Percentiles rank a stretch among this genome's conserved stretches.
These are phyloP conservation scores for Fusarium gaditjirri DNA, from an alignment of 2,329 filamentous ascomycete genomes.

Conservation along the genomic window DNA sequence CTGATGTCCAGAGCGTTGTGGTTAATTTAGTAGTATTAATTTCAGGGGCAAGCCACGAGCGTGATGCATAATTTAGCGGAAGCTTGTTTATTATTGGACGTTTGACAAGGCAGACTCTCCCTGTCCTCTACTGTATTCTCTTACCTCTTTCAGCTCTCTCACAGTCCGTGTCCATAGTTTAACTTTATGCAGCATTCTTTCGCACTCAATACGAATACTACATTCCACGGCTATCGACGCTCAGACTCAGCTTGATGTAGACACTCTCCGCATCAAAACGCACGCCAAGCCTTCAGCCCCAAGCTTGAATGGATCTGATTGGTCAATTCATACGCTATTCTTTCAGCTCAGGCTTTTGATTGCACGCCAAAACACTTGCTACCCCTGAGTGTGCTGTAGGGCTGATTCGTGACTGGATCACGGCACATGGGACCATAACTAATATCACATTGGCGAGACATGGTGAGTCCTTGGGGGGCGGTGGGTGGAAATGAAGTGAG, in stretches of 20 bases:
- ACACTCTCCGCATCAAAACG: background rate
- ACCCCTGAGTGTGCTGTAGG: constrained; percentile 7
- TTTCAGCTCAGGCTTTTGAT: background rate
- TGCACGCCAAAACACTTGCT: background rate
- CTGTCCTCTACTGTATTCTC: too few species aligned
- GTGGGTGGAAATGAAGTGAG: constrained; percentile 24
- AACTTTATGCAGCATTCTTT: background rate
- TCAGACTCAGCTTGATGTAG: background rate
- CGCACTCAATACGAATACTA: background rate
- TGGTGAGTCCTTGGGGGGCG: background rate
- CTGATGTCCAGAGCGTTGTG: background rate
- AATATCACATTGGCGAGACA: background rate
- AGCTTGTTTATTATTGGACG: background rate
- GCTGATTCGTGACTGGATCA: constrained; percentile 11
- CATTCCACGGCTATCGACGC: background rate
- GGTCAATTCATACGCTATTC: rapidly evolving
- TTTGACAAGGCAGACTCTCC: background rate
- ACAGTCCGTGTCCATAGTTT: background rate
- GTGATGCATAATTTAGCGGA: background rate
- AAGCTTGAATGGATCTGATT: rapidly evolving
- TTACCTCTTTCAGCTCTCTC: background rate
- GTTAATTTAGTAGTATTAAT: background rate
- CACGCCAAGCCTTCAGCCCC: background rate
- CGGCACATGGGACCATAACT: background rate
- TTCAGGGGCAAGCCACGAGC: constrained; percentile 25